phyloP scores from a whole-genome alignment of 2,329 filamentous ascomycete species.

The Diaporthe sp. region DNA sequence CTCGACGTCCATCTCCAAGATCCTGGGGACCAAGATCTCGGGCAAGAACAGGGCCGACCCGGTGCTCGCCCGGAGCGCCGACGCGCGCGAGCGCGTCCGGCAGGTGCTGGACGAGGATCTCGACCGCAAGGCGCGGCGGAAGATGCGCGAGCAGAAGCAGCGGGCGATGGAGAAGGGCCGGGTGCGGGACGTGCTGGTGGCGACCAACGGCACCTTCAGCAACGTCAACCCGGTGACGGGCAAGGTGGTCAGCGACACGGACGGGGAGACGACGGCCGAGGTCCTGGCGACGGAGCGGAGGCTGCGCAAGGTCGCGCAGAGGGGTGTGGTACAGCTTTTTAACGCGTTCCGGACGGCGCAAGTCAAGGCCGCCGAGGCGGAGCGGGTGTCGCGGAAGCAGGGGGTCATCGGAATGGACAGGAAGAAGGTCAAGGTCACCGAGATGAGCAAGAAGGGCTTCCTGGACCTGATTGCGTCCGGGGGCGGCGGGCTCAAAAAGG shows the following conservation, averaged over 20 bases:
- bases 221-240: constrained; percentile 64
- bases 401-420: constrained; percentile 84
- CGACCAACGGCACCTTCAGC: constrained; percentile 55
- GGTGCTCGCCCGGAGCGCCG: constrained; percentile 86
- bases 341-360: constrained; percentile 95
- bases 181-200: constrained; percentile 85
- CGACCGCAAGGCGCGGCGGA: constrained; percentile 83
- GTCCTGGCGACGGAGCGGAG: constrained; percentile 81
- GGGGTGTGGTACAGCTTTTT: constrained; percentile 95
- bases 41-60: constrained; percentile 87
- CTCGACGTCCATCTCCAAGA: constrained; percentile 92
- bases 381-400: constrained; percentile 75
- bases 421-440: constrained; percentile 88
- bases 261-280: constrained; percentile 63
- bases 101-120: constrained; percentile 82
- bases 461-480: constrained; percentile 85
- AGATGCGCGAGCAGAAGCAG: constrained; percentile 85
- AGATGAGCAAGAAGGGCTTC: constrained; percentile 98
- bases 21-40: constrained; percentile 90
- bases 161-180: constrained; percentile 87
- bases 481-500: constrained; percentile 71
- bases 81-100: constrained; percentile 79
- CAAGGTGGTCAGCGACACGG: constrained; percentile 52
- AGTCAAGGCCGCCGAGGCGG: constrained; percentile 85
- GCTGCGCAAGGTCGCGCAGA: constrained; percentile 88